Evolutionary conservation across 2,329 filamentous ascomycete species (phyloP), one percentile per base, ranked within the genome.

Genomic region (Ophiocordyceps camponoti-rufipedis): DNA sequence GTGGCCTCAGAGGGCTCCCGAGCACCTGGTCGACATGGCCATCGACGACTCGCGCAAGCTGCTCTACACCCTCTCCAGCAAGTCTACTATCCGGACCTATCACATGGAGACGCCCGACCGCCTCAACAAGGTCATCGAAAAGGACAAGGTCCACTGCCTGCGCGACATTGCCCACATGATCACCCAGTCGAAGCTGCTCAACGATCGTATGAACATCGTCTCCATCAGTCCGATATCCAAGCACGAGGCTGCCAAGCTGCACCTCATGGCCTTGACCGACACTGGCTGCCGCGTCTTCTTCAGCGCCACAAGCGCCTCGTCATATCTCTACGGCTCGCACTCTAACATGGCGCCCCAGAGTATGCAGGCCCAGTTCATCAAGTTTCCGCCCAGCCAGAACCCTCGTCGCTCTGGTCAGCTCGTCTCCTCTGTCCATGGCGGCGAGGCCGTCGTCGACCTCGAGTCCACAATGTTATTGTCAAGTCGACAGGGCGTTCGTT

Each of bases 291-390:
- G 91, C 19, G 75, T 98, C 5, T 96, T 91, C 59, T 72, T 98
- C 45, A 96, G 87, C 57, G 86, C 89, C 5, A 94, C 87, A 0
- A 82, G 82, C 51, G 82, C 85, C 16, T 75, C 78, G 2, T 82
- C 71, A 0, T 80, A 81, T 64, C 74, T 71, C 59, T 69, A 76
- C 29, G 72, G 71, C 13, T 73, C 74, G 19, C 70, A 74, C 18
- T 71, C 75, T 8, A 80, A 71, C 48, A 61, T 70, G 47, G 79
- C 84, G 0, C 88, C 91, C 1, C 88, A 85, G 54, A 95, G 86
- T 62, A 95, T 98, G 86, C 88, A 95, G 61, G 79, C 95, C n/a
- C 83, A 93, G 53, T 91, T 94, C 56, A 85, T 98, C 62, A 93
- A 91, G 58, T 94, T 94, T 48, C 91, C 93, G 1, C 91, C 91